Evolutionary conservation across 2,329 filamentous ascomycete genomes (phyloP).

Genomic region (Pyrenochaeta sp.): DNA sequence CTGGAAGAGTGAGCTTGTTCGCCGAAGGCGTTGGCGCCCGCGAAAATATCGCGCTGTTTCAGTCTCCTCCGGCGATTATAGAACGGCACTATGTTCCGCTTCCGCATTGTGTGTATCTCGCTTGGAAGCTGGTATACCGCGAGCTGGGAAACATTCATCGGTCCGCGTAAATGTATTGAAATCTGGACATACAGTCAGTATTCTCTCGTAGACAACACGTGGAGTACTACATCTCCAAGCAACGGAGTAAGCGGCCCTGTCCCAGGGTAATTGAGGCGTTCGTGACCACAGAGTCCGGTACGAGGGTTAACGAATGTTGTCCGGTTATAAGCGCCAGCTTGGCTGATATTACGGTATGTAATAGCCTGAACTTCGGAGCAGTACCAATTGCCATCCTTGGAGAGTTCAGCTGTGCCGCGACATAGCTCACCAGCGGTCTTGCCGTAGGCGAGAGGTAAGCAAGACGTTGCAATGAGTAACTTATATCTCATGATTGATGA

Average conservation of each 20-base stretch:
- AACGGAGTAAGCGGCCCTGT: conserved; percentile 71
- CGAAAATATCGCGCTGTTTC: conserved; percentile 5
- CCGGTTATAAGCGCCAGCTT: conserved; percentile 69
- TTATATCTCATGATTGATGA: conserved; percentile 31
- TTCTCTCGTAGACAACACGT: neutral
- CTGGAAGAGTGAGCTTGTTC: neutral
- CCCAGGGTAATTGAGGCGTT: conserved; percentile 64
- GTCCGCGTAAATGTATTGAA: conserved; percentile 76
- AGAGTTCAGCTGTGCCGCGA: conserved; percentile 37
- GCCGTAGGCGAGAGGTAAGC: conserved; percentile 24
- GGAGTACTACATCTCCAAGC: conserved; percentile 70
- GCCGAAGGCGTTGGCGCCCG: neutral
- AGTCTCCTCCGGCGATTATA: conserved; percentile 22
- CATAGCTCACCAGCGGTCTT: conserved; percentile 46
- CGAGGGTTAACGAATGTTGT: conserved; percentile 67
- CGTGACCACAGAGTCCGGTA: conserved; percentile 64
- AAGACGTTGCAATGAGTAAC: conserved; percentile 19
- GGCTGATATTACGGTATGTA: conserved; percentile 70
- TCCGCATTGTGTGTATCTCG: conserved; percentile 23
- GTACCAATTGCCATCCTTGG: conserved; percentile 68
- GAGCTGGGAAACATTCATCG: conserved; percentile 71
- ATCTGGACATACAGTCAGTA: conserved; percentile 59
- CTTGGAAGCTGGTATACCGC: conserved; percentile 69
- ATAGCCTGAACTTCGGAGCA: conserved; percentile 72
- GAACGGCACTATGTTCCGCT: conserved; percentile 27